Conservation (phyloP, 352 stramenopile genomes). For the Phytophthora ohioensis region DNA sequence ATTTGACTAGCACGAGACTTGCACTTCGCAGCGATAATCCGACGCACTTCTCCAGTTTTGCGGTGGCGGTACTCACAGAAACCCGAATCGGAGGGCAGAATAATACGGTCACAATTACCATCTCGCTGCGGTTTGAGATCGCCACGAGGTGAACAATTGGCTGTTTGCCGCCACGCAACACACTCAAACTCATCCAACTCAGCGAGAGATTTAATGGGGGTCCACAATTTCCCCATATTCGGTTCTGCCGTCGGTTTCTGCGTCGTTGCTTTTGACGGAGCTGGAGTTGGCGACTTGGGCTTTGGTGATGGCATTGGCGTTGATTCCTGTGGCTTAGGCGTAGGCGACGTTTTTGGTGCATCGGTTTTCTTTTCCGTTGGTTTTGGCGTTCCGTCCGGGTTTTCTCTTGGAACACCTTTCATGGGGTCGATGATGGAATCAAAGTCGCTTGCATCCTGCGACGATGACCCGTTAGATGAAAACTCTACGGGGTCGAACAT, state of each 20-base stretch:
- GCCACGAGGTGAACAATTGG: conserved; percentile 52
- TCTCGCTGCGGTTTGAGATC: conserved; percentile 38
- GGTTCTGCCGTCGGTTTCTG: conserved; percentile 11
- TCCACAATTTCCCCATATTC: conserved; percentile 27
- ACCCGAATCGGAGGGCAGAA: conserved; percentile 47
- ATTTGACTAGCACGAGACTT: conserved; percentile 55
- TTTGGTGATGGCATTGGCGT: not conserved
- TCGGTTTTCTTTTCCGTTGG: conserved; percentile 5
- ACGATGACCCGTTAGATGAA: conserved; percentile 6
- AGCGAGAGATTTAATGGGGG: conserved; percentile 29
- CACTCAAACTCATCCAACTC: conserved; percentile 57
- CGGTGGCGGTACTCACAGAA: conserved; percentile 65
- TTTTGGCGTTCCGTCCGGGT: conserved; percentile 3
- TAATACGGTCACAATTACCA: conserved; percentile 38
- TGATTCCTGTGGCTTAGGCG: no score
- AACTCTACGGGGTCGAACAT: conserved; percentile 5
- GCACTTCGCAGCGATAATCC: conserved; percentile 59
- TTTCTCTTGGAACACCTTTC: conserved; percentile 18
- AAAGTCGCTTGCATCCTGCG: not conserved
- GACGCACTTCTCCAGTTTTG: conserved; percentile 36
- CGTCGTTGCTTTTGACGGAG: conserved; percentile 18
- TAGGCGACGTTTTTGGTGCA: not conserved
- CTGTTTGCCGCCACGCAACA: conserved; percentile 56
- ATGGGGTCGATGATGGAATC: conserved; percentile 33
- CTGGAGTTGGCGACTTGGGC: conserved; percentile 4